Conservation (phyloP, 2,329 filamentous ascomycete species). For the Colletotrichum trifolii region DNA sequence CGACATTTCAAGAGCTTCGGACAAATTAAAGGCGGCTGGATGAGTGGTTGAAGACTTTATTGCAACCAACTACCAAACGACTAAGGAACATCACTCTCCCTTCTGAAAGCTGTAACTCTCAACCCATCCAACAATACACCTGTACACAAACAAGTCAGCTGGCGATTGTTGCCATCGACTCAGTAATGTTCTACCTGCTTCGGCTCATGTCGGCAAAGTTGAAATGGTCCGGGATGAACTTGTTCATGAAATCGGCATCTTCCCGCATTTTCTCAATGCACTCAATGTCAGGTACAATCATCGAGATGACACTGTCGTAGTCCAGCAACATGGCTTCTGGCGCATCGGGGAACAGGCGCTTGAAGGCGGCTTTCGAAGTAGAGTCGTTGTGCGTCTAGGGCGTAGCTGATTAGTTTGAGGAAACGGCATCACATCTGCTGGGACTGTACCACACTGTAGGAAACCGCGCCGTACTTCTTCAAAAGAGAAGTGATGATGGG, state of each 20-base stretch:
- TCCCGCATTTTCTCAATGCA: constrained; percentile 25
- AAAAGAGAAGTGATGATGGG: constrained; percentile 1
- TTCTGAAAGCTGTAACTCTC: constrained; percentile 8
- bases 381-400: constrained; percentile 13
- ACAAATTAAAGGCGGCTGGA: too few species aligned
- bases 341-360: constrained; percentile 5
- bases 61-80: neutral
- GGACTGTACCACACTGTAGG: constrained; percentile 11
- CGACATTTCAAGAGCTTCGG: too few species aligned
- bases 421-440: neutral
- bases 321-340: constrained; percentile 8
- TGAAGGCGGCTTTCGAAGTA: constrained; percentile 12
- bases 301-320: constrained; percentile 11
- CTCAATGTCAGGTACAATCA: constrained; percentile 3
- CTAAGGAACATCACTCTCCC: neutral
- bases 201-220: constrained; percentile 26
- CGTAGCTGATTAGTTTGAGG: neutral
- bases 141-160: neutral
- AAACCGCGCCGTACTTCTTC: constrained; percentile 9
- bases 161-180: neutral
- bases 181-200: neutral
- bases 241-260: constrained; percentile 7
- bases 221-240: constrained; percentile 23
- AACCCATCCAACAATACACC: constrained; percentile 16
- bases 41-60: too few species aligned